phyloP scores from a whole-genome alignment of 73 alveolate genomes.

The Halteria grandinella region DNA sequence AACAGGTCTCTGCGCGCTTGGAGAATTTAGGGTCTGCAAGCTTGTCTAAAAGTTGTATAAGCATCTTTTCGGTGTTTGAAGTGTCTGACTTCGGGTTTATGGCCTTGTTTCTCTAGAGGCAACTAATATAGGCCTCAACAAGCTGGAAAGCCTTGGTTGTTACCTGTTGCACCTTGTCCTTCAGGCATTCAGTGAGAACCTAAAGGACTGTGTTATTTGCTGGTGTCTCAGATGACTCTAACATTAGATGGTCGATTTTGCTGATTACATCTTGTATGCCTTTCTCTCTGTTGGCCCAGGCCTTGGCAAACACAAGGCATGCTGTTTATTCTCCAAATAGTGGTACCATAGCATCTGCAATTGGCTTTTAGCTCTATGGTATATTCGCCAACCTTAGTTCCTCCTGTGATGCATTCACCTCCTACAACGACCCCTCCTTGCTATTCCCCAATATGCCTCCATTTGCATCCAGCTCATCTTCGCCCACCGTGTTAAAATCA shows the following conservation, averaged over 20 bases:
- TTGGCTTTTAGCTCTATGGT: slow-evolving; percentile 21
- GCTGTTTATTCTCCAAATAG: slow-evolving; percentile 30
- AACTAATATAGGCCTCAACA: slow-evolving; percentile 11
- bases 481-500: slow-evolving; percentile 56
- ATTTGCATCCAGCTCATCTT: slow-evolving; percentile 36
- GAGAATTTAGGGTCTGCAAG: slow-evolving; percentile 43
- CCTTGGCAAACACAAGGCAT: slow-evolving; percentile 1
- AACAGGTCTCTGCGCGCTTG: slow-evolving; percentile 2
- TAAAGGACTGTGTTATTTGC: slow-evolving; percentile 13
- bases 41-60: slow-evolving; percentile 30
- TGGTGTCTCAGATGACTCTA: neutral
- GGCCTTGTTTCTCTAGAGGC: slow-evolving; percentile 10
- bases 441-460: neutral
- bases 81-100: slow-evolving; percentile 13
- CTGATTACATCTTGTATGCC: neutral
- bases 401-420: slow-evolving; percentile 15
- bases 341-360: slow-evolving; percentile 46
- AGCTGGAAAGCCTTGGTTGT: slow-evolving; percentile 16
- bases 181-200: slow-evolving; percentile 37
- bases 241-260: neutral
- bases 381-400: slow-evolving; percentile 28
- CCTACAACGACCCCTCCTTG: neutral
- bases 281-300: slow-evolving; percentile 42
- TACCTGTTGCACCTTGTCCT: slow-evolving; percentile 50
- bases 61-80: slow-evolving; percentile 21